phyloP scores from a whole-genome alignment of 1,284 basidiomycete species.

The Ceratobasidium theobromae region DNA sequence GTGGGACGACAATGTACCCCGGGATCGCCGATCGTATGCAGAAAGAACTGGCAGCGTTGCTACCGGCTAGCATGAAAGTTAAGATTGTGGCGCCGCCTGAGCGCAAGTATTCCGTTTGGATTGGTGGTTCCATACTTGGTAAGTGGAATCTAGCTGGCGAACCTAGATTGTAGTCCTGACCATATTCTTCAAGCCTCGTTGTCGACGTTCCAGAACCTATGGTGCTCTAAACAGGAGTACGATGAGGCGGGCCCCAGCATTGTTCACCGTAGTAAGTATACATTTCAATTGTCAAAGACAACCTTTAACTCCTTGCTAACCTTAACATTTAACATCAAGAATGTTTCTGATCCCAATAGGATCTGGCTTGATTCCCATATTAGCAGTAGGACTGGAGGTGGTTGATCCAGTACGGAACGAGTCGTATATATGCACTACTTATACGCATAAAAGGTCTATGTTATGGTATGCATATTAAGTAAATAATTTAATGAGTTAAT shows the following conservation, averaged over 20 bases:
- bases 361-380: too few relatives aligned
- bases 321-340: too few relatives aligned
- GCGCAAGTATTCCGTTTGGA: slow-evolving; percentile 96
- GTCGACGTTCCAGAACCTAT: slow-evolving; percentile 93
- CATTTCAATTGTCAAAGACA: neutral
- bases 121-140: slow-evolving; percentile 13
- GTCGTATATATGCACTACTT: too few relatives aligned
- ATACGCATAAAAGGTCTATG: too few relatives aligned
- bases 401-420: too few relatives aligned
- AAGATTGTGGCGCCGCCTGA: slow-evolving; percentile 46
- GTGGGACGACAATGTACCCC: slow-evolving; percentile 97
- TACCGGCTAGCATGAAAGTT: slow-evolving; percentile 88
- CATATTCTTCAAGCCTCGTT: slow-evolving; percentile 63
- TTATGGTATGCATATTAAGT: too few relatives aligned
- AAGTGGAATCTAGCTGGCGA: neutral
- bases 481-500: too few relatives aligned
- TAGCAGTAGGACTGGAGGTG: too few relatives aligned
- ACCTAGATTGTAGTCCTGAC: neutral
- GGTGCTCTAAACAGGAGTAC: slow-evolving; percentile 92
- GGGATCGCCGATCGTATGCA: slow-evolving; percentile 98
- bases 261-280: slow-evolving; percentile 67
- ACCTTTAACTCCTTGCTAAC: too few relatives aligned
- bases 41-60: slow-evolving; percentile 90
- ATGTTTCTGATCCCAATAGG: neutral
- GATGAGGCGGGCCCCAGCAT: slow-evolving; percentile 85